These are phyloP conservation scores for Trichoderma citrinoviride DNA, from an alignment of 2,329 filamentous ascomycete species.

Conservation along the genomic window DNA sequence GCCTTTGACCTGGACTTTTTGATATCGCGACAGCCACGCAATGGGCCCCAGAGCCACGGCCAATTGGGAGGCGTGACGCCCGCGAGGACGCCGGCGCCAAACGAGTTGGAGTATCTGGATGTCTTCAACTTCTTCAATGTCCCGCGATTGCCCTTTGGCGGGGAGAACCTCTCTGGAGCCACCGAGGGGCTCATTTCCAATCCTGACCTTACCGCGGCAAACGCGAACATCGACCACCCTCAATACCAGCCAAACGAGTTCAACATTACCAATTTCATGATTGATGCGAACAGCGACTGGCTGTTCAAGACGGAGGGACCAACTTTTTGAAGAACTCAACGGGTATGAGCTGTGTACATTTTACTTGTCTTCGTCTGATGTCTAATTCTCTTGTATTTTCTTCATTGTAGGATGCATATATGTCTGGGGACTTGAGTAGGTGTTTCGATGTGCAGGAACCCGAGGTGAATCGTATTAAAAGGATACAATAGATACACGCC, in stretches of 20 bases:
- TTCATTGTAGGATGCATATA: background rate
- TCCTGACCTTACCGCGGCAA: conserved; percentile 32
- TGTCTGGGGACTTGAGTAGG: background rate
- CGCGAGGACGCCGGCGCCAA: conserved; percentile 67
- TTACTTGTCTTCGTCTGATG: background rate
- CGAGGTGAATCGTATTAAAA: too few relatives aligned
- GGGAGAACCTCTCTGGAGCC: conserved; percentile 33
- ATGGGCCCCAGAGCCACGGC: conserved; percentile 40
- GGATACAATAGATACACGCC: too few relatives aligned
- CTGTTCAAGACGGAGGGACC: conserved; percentile 56
- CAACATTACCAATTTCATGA: conserved; percentile 76
- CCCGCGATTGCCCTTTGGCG: conserved; percentile 62
- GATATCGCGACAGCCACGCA: conserved; percentile 74
- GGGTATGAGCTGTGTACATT: background rate
- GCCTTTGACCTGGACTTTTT: conserved; percentile 88
- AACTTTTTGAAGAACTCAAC: conserved; percentile 29
- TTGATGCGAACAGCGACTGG: conserved; percentile 72
- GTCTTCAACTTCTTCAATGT: conserved; percentile 96
- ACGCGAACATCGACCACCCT: conserved; percentile 25
- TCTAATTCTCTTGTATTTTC: background rate
- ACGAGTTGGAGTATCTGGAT: conserved; percentile 86
- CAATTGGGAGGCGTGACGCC: conserved; percentile 56
- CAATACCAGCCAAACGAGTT: conserved; percentile 56
- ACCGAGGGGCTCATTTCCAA: conserved; percentile 25
- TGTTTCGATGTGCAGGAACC: too few relatives aligned